phyloP scores from a whole-genome alignment of 2,329 filamentous ascomycete species.

The Aspergillus quadrilineatus region DNA sequence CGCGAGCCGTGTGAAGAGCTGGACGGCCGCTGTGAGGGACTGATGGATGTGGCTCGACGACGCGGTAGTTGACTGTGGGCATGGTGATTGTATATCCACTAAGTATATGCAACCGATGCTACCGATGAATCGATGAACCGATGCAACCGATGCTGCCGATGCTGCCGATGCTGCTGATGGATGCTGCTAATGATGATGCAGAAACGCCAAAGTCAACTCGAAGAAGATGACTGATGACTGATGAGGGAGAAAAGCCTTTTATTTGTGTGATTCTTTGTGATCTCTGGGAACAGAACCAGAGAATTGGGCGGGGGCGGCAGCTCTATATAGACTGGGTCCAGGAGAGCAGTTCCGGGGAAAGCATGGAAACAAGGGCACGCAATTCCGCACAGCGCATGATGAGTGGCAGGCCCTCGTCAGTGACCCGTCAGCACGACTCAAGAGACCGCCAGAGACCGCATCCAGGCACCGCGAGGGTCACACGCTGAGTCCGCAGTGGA shows the following conservation, averaged over 20 bases:
- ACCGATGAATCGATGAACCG: too few relatives aligned
- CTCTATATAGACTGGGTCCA: conserved; percentile 21
- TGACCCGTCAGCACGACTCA: not conserved
- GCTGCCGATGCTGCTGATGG: not conserved
- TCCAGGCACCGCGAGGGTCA: conserved; percentile 21
- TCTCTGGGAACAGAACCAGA: conserved; percentile 18
- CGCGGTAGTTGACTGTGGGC: conserved; percentile 49
- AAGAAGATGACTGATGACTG: not conserved
- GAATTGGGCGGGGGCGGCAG: conserved; percentile 19
- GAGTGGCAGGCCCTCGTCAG: conserved; percentile 6
- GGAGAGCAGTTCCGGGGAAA: conserved; percentile 15
- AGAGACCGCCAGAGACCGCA: not conserved
- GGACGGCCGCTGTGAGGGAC: conserved; percentile 49
- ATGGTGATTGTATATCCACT: conserved; percentile 17
- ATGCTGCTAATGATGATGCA: not conserved
- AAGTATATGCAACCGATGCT: too few relatives aligned
- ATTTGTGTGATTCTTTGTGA: conserved; percentile 15
- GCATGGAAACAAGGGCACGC: conserved; percentile 12
- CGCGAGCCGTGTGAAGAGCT: conserved; percentile 54
- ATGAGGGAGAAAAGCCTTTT: conserved; percentile 4
- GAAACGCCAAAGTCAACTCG: not conserved
- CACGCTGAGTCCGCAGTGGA: conserved; percentile 16
- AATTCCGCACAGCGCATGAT: conserved; percentile 18
- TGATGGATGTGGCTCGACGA: conserved; percentile 63
- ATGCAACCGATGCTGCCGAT: too few relatives aligned